A percentile compares a stretch with the other conserved stretches of the same genome.
phyloP scores from a whole-genome alignment of 75 land plant genomes.

The Pseudotsuga menziesii region DNA sequence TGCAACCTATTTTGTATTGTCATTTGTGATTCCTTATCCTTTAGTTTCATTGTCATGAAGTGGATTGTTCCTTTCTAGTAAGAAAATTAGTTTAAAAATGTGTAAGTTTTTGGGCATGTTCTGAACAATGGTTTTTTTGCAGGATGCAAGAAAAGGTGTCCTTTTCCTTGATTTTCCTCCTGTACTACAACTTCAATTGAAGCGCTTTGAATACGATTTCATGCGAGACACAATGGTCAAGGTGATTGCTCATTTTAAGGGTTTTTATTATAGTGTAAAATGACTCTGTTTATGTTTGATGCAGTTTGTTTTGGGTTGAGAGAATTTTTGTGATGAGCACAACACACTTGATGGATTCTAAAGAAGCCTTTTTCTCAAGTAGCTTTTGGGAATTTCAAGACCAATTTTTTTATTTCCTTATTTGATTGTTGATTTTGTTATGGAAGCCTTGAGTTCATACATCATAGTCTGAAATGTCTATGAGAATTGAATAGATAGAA shows the following conservation, averaged over 20 bases:
- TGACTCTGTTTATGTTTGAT: neutral
- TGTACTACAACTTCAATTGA: slow-evolving; percentile 84
- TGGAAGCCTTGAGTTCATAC: neutral
- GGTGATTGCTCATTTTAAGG: slow-evolving; percentile 25
- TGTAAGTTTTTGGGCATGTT: too few species aligned
- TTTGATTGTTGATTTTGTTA: neutral
- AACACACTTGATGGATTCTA: too few species aligned
- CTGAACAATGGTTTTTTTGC: neutral
- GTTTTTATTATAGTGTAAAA: neutral
- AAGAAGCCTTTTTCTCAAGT: neutral
- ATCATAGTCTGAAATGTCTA: neutral
- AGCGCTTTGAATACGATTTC: slow-evolving; percentile 92
- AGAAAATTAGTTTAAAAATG: neutral
- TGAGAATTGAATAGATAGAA: neutral
- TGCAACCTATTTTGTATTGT: neutral
- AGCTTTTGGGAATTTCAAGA: neutral
- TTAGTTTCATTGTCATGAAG: neutral
- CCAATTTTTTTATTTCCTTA: neutral
- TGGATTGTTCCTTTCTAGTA: too few species aligned
- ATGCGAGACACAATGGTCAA: slow-evolving; percentile 86
- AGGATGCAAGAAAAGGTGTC: slow-evolving; percentile 75
- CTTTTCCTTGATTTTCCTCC: slow-evolving; percentile 89
- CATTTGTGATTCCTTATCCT: neutral
- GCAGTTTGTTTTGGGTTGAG: neutral
- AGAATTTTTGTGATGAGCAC: too few species aligned